These are phyloP conservation scores for Coccomyxa sp. DNA, from an alignment of 139 green algal genomes.

Conservation along the genomic window DNA sequence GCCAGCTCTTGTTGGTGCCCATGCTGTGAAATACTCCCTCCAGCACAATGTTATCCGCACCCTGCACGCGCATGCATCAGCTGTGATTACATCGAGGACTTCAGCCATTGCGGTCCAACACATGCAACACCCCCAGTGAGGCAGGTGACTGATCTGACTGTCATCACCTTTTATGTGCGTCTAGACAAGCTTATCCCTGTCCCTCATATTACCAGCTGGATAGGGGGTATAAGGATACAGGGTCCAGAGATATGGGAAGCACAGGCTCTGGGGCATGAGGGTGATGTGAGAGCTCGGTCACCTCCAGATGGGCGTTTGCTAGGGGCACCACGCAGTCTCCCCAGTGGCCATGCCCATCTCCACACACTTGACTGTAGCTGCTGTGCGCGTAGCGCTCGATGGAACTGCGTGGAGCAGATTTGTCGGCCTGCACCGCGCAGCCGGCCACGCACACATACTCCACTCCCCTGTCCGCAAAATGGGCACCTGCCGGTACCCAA, in stretches of 20 bases:
- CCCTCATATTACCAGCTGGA: too few species aligned
- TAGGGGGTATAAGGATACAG: too few species aligned
- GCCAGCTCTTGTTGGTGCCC: slow-evolving; percentile 21
- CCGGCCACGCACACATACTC: slow-evolving; percentile 53
- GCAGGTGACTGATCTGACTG: not conserved
- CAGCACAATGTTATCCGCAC: slow-evolving; percentile 50
- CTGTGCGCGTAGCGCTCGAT: slow-evolving; percentile 38
- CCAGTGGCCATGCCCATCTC: slow-evolving; percentile 33
- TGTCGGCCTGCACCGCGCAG: slow-evolving; percentile 38
- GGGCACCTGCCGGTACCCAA: slow-evolving; percentile 46
- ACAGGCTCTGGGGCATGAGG: not conserved
- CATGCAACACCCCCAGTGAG: not conserved
- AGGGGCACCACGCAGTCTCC: slow-evolving; percentile 69
- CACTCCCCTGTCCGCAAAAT: slow-evolving; percentile 47
- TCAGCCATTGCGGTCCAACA: not conserved
- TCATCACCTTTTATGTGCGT: not conserved
- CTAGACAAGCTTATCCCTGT: not conserved
- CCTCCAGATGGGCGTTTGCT: not conserved
- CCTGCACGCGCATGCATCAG: not conserved
- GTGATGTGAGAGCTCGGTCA: not conserved
- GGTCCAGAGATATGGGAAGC: not conserved
- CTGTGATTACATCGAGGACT: not conserved
- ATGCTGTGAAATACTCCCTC: slow-evolving; percentile 61
- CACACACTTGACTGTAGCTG: slow-evolving; percentile 42
- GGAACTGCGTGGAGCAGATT: slow-evolving; percentile 17